Evolutionary conservation across 257 asterid species (phyloP), one percentile per base, ranked within the genome.

Genomic region (Haberlea rhodopensis): DNA sequence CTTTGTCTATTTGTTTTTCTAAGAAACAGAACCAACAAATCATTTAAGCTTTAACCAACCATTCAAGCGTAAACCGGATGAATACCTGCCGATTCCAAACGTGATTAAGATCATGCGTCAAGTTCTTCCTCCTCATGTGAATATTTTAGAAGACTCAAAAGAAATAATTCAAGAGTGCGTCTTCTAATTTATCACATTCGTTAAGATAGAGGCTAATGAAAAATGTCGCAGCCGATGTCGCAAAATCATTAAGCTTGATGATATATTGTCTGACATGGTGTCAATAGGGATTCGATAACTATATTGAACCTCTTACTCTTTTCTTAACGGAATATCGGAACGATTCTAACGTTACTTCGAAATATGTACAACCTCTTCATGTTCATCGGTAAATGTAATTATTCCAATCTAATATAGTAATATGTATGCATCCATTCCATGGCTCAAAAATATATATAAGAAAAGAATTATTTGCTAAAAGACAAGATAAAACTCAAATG

Each of bases 181-280:
- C 4, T 57, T 79, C 3, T 77, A 78, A n/a, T 78, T 69, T 56
- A 61, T 81, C 0, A 52, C 52, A 75, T 75, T 72, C 37, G 16
- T 81, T 18, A 78, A 83, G 0, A 7, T 51, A 0, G 81, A 72
- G 57, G 86, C 83, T 0, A 81, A 77, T 0, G 62, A 66, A 0
- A 75, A 22, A 3, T 77, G 83, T 67, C 68, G 25, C 0, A 8
- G 67, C 0, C 81, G 78, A 26, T 49, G 53, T 10, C 75, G 86
- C 0, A 75, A 31, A n/a, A 78, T 76, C 1, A 16, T 81, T 19
- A 71, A 66, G 1, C 58, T 78, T 0, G 81, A 81, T 20, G 84
- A 78, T 45, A 20, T 81, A 2, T 49, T 81, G 27, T 24, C 51
- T 13, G 78, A 80, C 20, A 52, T 71, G 70, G 60, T 15, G 3